phyloP scores from a whole-genome alignment of 1,284 basidiomycete species.

The Peniophora sp. region DNA sequence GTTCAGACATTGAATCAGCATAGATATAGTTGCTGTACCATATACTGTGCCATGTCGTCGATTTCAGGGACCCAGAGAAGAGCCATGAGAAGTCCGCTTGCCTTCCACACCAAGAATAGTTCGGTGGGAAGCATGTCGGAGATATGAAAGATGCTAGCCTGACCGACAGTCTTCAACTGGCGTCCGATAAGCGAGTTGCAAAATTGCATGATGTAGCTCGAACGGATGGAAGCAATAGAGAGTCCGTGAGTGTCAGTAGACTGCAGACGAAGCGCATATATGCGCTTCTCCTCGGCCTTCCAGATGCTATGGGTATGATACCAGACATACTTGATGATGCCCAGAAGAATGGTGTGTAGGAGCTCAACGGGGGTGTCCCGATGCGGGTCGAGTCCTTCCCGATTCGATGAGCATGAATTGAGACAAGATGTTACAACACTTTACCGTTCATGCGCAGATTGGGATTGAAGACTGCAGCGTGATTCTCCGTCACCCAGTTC shows the following conservation, averaged over 20 bases:
- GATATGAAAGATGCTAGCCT: slow-evolving; percentile 13
- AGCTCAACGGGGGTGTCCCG: slow-evolving; percentile 28
- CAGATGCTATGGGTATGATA: slow-evolving; percentile 10
- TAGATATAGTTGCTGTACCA: not conserved
- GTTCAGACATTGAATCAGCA: not conserved
- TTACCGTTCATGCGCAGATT: slow-evolving; percentile 7
- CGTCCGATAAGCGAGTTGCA: slow-evolving; percentile 14
- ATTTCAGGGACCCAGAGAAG: slow-evolving; percentile 27
- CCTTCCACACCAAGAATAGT: slow-evolving; percentile 16
- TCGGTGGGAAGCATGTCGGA: slow-evolving; percentile 14
- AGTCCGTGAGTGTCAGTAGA: slow-evolving; percentile 12
- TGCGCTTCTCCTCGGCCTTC: slow-evolving; percentile 5
- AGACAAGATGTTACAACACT: not conserved
- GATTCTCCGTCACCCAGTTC: slow-evolving; percentile 8
- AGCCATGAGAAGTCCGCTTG: slow-evolving; percentile 21
- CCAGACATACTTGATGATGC: slow-evolving; percentile 27
- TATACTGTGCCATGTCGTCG: slow-evolving; percentile 22
- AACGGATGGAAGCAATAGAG: slow-evolving; percentile 12
- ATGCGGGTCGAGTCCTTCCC: slow-evolving; percentile 21
- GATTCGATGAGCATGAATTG: not conserved
- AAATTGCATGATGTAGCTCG: slow-evolving; percentile 17
- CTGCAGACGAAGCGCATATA: slow-evolving; percentile 9
- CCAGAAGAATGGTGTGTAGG: slow-evolving; percentile 27
- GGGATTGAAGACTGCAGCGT: slow-evolving; percentile 4
- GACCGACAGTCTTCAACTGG: slow-evolving; percentile 15